A percentile compares a stretch with the other conserved stretches of the same genome.
These are phyloP conservation scores for Mikania micrantha DNA, from an alignment of 129 eudicot species.

Conservation along the genomic window DNA sequence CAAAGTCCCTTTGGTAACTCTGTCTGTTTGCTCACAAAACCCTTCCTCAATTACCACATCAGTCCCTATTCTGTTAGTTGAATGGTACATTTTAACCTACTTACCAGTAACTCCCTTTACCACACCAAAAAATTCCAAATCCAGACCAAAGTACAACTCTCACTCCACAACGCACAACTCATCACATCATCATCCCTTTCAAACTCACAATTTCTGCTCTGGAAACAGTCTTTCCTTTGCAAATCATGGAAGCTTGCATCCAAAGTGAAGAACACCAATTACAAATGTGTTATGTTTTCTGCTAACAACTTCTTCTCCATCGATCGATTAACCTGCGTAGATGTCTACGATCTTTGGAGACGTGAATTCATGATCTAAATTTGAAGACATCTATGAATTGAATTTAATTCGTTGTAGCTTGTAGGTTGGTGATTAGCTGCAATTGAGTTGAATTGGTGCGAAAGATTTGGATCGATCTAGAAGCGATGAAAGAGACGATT, in stretches of 20 bases:
- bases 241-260: conserved; percentile 47
- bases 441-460: conserved; percentile 15
- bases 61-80: conserved; percentile 46
- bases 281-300: conserved; percentile 6
- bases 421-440: conserved; percentile 18
- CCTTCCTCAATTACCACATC: conserved; percentile 29
- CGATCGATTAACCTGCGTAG: not conserved
- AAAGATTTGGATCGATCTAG: not conserved
- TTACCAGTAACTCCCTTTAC: conserved; percentile 30
- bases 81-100: conserved; percentile 70
- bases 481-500: conserved; percentile 36
- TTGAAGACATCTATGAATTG: not conserved
- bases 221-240: not conserved
- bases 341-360: no score
- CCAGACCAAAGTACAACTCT: conserved; percentile 10
- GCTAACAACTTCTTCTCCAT: conserved; percentile 14
- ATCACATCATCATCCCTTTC: not conserved
- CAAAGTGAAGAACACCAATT: conserved; percentile 28
- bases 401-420: not conserved
- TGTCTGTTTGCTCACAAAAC: conserved; percentile 8
- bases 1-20: no score
- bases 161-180: conserved; percentile 1
- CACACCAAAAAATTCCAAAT: not conserved
- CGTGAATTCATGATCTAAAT: no score
- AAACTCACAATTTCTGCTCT: not conserved